Percentiles rank a stretch among this genome's conserved stretches.
Conservation (phyloP, 805 yeast genomes). For the Cyberlindnera bimundalis region DNA sequence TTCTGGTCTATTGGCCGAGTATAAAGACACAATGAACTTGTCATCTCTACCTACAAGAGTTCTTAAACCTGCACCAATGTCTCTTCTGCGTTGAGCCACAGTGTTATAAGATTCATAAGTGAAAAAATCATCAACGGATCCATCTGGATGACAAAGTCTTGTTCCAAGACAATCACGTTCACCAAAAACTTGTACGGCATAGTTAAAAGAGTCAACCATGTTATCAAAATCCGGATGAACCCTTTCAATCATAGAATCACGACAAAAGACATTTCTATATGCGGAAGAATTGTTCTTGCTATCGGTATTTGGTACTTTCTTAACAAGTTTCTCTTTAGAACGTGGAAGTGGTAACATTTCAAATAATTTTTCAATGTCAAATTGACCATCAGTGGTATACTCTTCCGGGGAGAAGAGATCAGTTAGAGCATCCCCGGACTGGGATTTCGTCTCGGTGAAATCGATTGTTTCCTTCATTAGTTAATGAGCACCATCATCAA, state of each 20-base stretch:
- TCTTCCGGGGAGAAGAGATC: constrained; percentile 7
- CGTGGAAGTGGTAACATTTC: constrained; percentile 5
- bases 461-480: neutral
- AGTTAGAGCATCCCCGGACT: constrained; percentile 2
- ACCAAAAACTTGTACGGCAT: constrained; percentile 33
- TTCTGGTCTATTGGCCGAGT: constrained; percentile 47
- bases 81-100: constrained; percentile 29
- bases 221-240: constrained; percentile 44
- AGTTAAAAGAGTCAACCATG: constrained; percentile 37
- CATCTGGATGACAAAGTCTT: constrained; percentile 27
- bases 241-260: constrained; percentile 32
- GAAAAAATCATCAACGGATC: constrained; percentile 37
- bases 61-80: constrained; percentile 43
- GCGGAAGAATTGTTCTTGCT: constrained; percentile 40
- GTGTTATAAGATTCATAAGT: constrained; percentile 37
- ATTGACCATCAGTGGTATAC: constrained; percentile 4
- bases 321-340: neutral
- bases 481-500: no score
- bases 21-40: constrained; percentile 42
- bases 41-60: constrained; percentile 16
- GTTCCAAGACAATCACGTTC: constrained; percentile 15
- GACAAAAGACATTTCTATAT: constrained; percentile 40
- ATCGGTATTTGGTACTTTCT: constrained; percentile 32
- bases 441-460: neutral
- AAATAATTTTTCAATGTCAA: constrained; percentile 6